A percentile compares a stretch with the other conserved stretches of the same genome.
Evolutionary conservation across 2,329 filamentous ascomycete genomes (phyloP).

Genomic region (Fulvia fulva): DNA sequence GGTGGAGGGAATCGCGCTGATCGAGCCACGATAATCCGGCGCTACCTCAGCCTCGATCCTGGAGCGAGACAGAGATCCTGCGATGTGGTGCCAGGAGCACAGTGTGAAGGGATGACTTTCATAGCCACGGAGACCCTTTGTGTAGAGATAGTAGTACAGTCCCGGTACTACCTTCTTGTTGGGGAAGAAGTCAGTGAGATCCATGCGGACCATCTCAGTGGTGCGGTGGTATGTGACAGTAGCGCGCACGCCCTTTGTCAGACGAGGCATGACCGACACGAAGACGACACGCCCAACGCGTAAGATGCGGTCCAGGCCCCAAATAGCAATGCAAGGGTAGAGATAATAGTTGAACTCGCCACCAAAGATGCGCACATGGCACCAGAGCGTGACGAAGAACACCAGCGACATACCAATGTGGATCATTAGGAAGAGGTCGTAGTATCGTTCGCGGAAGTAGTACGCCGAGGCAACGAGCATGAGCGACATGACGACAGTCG

Average conservation of each 20-base stretch:
- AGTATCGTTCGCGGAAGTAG: conserved; percentile 51
- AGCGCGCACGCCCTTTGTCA: conserved; percentile 29
- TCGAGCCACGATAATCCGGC: no score
- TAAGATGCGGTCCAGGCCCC: conserved; percentile 48
- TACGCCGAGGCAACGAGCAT: conserved; percentile 49
- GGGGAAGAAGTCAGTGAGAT: conserved; percentile 38
- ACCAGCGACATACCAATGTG: conserved; percentile 53
- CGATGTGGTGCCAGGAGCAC: conserved; percentile 27
- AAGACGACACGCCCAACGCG: conserved; percentile 44
- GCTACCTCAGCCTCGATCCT: no score
- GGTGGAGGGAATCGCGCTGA: no score
- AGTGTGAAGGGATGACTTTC: conserved; percentile 53
- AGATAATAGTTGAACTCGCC: conserved; percentile 49
- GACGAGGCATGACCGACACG: conserved; percentile 39
- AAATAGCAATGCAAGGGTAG: conserved; percentile 49
- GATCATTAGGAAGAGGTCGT: conserved; percentile 49
- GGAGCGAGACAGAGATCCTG: background rate
- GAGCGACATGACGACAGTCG: conserved; percentile 43
- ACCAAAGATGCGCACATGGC: conserved; percentile 52
- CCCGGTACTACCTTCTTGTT: conserved; percentile 40
- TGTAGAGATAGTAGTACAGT: conserved; percentile 50
- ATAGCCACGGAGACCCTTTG: conserved; percentile 43
- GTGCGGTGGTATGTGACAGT: conserved; percentile 42
- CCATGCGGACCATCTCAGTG: conserved; percentile 47
- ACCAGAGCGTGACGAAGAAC: conserved; percentile 50